These are phyloP conservation scores for Chalaropsis thielavioides DNA, from an alignment of 2,329 filamentous ascomycete species.

Conservation along the genomic window DNA sequence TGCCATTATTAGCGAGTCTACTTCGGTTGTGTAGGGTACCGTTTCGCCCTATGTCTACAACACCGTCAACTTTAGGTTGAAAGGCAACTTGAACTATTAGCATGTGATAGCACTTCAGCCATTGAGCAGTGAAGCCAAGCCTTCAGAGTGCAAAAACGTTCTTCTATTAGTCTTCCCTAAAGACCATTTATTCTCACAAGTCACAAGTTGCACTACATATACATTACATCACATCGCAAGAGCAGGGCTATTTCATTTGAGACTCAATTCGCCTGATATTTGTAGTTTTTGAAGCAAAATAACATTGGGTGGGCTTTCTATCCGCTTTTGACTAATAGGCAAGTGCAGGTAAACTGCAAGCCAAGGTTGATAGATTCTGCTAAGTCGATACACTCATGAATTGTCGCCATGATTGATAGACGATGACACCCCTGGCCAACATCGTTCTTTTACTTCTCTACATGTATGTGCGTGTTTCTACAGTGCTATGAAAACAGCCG, in stretches of 20 bases:
- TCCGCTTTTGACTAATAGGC: not conserved
- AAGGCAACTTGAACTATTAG: too few species aligned
- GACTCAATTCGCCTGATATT: not conserved
- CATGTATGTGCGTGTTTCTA: too few species aligned
- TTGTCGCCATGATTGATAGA: too few species aligned
- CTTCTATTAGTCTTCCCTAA: not conserved
- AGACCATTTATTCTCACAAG: not conserved
- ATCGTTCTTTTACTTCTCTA: too few species aligned
- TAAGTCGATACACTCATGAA: too few species aligned
- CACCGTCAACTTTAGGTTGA: too few species aligned
- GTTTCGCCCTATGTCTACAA: too few species aligned
- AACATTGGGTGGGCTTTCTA: not conserved
- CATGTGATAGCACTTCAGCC: too few species aligned
- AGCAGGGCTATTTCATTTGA: not conserved
- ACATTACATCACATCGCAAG: not conserved
- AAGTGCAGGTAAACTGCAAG: not conserved
- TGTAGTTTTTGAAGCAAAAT: not conserved
- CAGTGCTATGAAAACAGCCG: too few species aligned
- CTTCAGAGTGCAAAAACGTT: not conserved
- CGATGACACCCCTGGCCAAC: too few species aligned
- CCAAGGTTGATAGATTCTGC: not conserved
- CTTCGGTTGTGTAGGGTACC: too few species aligned
- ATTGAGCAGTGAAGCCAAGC: not conserved
- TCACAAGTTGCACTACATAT: not conserved
- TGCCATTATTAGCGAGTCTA: too few species aligned